Conservation (phyloP, 2,329 filamentous ascomycete species). For the Penicillium hordei region DNA sequence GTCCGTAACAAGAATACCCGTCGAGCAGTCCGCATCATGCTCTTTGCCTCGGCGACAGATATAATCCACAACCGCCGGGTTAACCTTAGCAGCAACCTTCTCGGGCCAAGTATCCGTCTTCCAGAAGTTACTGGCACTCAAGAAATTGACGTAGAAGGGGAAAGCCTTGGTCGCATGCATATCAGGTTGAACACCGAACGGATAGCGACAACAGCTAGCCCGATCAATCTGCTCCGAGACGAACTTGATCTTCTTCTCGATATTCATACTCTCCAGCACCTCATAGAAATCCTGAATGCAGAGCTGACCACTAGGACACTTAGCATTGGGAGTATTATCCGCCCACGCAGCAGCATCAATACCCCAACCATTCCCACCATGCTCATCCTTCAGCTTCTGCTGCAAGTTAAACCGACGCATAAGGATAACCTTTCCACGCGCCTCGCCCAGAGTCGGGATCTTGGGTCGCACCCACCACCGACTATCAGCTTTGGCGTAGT, state of each 20-base stretch:
- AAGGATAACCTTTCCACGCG: slow-evolving; percentile 78
- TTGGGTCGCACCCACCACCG: slow-evolving; percentile 77
- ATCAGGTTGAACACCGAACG: slow-evolving; percentile 36
- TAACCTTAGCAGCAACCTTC: slow-evolving; percentile 81
- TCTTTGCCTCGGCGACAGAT: slow-evolving; percentile 55
- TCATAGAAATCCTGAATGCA: slow-evolving; percentile 96
- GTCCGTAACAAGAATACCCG: slow-evolving; percentile 87
- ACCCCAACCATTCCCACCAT: slow-evolving; percentile 55
- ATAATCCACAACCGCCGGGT: slow-evolving; percentile 68
- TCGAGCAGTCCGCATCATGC: slow-evolving; percentile 68
- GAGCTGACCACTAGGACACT: slow-evolving; percentile 68
- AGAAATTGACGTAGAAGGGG: slow-evolving; percentile 85
- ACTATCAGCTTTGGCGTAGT: slow-evolving; percentile 61
- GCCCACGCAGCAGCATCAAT: slow-evolving; percentile 70
- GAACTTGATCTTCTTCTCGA: slow-evolving; percentile 76
- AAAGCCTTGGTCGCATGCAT: slow-evolving; percentile 49
- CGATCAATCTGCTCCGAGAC: slow-evolving; percentile 74
- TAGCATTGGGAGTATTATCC: slow-evolving; percentile 80
- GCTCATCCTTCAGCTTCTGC: slow-evolving; percentile 44
- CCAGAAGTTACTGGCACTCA: slow-evolving; percentile 93
- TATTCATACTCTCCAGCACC: slow-evolving; percentile 70
- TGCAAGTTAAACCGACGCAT: slow-evolving; percentile 75
- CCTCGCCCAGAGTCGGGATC: slow-evolving; percentile 76
- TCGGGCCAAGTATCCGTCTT: slow-evolving; percentile 90
- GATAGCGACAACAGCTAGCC: slow-evolving; percentile 55